A percentile compares a stretch with the other conserved stretches of the same genome.
phyloP scores from a whole-genome alignment of 805 yeast species.

The Myxozyma sirexii region DNA sequence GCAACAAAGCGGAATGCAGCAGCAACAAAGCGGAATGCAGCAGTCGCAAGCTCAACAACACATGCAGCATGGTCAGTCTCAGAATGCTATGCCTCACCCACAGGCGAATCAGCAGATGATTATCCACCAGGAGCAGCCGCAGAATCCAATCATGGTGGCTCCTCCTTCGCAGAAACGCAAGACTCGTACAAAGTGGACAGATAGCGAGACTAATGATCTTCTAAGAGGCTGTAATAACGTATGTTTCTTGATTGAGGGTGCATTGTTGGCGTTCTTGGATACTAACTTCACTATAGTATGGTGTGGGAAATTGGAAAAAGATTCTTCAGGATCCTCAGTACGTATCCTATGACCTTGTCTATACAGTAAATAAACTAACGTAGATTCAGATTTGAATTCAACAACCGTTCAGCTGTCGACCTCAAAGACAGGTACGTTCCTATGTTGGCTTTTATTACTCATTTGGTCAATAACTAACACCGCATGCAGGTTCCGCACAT shows the following conservation, averaged over 20 bases:
- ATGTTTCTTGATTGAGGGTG: not conserved
- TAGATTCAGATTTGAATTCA: conserved; percentile 45
- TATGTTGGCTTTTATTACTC: not conserved
- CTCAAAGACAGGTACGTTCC: conserved; percentile 43
- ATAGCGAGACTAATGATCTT: conserved; percentile 47
- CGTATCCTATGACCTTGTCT: too few species aligned
- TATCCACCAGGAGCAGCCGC: conserved; percentile 18
- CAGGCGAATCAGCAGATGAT: conserved; percentile 11
- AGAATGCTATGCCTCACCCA: conserved; percentile 5
- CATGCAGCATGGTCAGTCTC: conserved; percentile 2
- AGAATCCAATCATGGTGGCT: not conserved
- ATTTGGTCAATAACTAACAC: not conserved
- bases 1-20: conserved; percentile 9
- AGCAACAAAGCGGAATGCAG: conserved; percentile 3
- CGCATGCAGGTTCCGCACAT: conserved; percentile 45
- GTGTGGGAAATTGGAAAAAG: conserved; percentile 51
- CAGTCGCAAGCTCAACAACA: conserved; percentile 12
- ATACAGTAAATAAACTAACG: too few species aligned
- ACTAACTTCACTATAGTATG: conserved; percentile 15
- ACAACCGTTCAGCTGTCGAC: conserved; percentile 51
- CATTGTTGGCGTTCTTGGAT: not conserved
- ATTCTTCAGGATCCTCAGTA: conserved; percentile 46
- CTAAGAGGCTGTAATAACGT: conserved; percentile 48
- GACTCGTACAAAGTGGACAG: conserved; percentile 45
- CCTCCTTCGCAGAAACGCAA: conserved; percentile 30